These are phyloP conservation scores for Aaosphaeria arxii DNA, from an alignment of 2,329 filamentous ascomycete species.

Conservation along the genomic window DNA sequence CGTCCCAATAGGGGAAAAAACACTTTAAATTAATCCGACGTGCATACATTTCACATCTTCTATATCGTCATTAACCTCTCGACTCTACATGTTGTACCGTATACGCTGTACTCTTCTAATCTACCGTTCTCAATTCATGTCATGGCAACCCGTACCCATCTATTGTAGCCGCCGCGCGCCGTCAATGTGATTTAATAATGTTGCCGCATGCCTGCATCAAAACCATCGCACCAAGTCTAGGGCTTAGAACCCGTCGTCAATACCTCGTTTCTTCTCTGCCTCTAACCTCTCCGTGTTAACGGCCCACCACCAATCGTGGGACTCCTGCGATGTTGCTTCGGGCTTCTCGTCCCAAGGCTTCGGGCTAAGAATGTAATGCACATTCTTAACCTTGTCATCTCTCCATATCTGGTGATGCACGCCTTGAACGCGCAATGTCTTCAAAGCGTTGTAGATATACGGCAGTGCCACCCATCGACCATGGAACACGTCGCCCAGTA, in stretches of 20 bases:
- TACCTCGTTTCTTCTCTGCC: conserved; percentile 47
- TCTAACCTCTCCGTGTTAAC: conserved; percentile 48
- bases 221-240: neutral
- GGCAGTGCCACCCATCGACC: conserved; percentile 58
- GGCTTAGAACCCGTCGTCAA: conserved; percentile 52
- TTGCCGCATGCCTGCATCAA: too few species aligned
- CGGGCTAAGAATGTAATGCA: conserved; percentile 60
- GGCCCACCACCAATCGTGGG: conserved; percentile 58
- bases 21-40: too few species aligned
- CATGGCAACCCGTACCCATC: too few species aligned
- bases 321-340: conserved; percentile 45
- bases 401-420: conserved; percentile 60
- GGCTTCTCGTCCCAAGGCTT: conserved; percentile 62
- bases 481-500: conserved; percentile 56
- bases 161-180: too few species aligned
- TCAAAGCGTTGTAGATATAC: conserved; percentile 61
- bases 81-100: too few species aligned
- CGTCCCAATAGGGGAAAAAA: too few species aligned
- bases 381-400: conserved; percentile 59
- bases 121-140: too few species aligned
- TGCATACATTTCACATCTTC: too few species aligned
- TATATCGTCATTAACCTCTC: too few species aligned
- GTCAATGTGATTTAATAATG: too few species aligned
- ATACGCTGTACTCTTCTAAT: too few species aligned
- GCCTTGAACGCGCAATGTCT: conserved; percentile 55